A percentile compares a stretch with the other conserved stretches of the same genome.
Conservation (phyloP, 768 basidiomycete genomes). For the Termitomyces heimii region DNA sequence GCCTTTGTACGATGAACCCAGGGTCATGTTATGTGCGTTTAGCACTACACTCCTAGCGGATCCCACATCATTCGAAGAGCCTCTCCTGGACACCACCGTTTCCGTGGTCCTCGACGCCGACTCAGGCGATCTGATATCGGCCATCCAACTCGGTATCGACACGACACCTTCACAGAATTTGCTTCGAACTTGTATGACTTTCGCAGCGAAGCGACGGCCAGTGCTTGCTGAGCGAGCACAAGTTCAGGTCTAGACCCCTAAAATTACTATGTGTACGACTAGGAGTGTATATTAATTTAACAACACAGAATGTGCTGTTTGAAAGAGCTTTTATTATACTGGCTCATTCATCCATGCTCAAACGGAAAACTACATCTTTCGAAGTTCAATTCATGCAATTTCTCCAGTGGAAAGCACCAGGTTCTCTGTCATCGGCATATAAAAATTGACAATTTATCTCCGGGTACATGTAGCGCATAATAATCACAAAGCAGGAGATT, state of each 20-base stretch:
- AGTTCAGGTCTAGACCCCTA: not conserved
- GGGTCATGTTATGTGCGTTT: not conserved
- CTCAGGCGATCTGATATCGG: constrained; percentile 39
- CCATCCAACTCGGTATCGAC: constrained; percentile 51
- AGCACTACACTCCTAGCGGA: constrained; percentile 54
- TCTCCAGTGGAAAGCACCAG: not conserved
- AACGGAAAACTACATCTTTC: not conserved
- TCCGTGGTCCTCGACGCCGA: constrained; percentile 52
- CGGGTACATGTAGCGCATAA: not conserved
- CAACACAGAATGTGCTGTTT: not conserved
- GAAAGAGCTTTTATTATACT: not conserved
- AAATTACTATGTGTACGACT: constrained; percentile 1
- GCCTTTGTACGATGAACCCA: not conserved
- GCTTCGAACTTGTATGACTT: constrained; percentile 19
- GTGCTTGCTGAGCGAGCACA: constrained; percentile 6
- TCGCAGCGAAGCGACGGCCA: constrained; percentile 16
- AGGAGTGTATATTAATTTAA: not conserved
- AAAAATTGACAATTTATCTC: not conserved
- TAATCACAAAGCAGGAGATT: not conserved
- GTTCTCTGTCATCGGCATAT: not conserved
- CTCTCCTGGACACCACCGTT: constrained; percentile 68
- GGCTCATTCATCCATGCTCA: not conserved
- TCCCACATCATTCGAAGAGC: constrained; percentile 88
- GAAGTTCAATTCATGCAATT: not conserved
- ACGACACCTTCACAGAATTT: constrained; percentile 13